Conservation (phyloP, 2,329 filamentous ascomycete species). For the Colletotrichum echinochloae region DNA sequence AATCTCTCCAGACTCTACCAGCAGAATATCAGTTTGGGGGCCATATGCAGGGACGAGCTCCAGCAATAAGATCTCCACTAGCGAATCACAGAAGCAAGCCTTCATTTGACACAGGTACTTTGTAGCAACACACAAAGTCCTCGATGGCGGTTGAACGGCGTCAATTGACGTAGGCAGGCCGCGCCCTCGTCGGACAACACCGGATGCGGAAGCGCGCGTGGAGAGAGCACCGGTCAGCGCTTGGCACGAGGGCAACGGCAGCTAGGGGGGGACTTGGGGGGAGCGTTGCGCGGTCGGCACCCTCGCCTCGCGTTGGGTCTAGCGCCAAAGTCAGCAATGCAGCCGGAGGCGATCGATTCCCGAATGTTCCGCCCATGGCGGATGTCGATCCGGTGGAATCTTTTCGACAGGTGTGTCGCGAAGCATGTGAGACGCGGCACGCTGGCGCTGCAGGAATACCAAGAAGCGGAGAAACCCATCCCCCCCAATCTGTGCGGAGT, state of each 20-base stretch:
- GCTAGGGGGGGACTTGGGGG: conserved; percentile 6
- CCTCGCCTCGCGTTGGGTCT: conserved; percentile 31
- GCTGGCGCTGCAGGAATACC: conserved; percentile 2
- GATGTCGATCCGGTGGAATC: conserved; percentile 28
- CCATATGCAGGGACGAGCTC: too few species aligned
- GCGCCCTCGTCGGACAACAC: not conserved
- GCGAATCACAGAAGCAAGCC: not conserved
- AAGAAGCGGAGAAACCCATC: not conserved
- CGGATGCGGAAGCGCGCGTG: conserved; percentile 17
- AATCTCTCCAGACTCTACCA: too few species aligned
- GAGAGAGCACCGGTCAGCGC: not conserved
- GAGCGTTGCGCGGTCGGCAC: conserved; percentile 23
- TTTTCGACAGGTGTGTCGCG: conserved; percentile 10
- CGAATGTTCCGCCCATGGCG: conserved; percentile 8
- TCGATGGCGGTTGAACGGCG: conserved; percentile 16
- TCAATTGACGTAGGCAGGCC: conserved; percentile 24
- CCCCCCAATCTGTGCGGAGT: not conserved
- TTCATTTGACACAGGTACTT: too few species aligned
- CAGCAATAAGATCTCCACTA: too few species aligned
- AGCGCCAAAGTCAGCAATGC: conserved; percentile 28
- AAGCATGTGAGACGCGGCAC: conserved; percentile 38
- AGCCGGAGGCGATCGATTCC: conserved; percentile 15
- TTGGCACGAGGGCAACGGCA: conserved; percentile 34
- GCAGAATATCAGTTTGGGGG: too few species aligned
- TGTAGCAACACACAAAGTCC: not conserved